These are phyloP conservation scores for Cinnamomum chago DNA, from an alignment of 164 flowering plant species.

Conservation along the genomic window DNA sequence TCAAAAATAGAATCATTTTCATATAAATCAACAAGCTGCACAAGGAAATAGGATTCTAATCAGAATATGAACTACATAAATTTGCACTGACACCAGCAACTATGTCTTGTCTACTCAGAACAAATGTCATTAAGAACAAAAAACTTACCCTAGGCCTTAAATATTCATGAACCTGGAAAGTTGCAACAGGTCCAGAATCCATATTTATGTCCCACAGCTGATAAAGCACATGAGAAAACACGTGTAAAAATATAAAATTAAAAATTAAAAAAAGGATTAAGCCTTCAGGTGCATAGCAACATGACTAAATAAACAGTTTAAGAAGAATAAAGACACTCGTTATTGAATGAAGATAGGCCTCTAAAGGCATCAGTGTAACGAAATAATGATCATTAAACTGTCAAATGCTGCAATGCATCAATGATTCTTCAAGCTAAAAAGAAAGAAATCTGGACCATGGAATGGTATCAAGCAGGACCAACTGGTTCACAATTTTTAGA, in stretches of 20 bases:
- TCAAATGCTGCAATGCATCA: background rate
- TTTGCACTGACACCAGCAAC: background rate
- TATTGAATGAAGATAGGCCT: background rate
- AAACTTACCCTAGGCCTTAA: constrained; percentile 84
- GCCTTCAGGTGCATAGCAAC: too few species aligned
- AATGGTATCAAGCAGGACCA: too few species aligned
- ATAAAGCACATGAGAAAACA: background rate
- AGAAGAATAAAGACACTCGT: background rate
- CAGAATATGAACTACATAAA: background rate
- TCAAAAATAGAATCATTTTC: constrained; percentile 98
- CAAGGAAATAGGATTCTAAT: constrained; percentile 10
- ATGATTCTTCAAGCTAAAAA: too few species aligned
- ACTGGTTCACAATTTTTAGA: too few species aligned
- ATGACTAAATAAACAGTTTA: too few species aligned
- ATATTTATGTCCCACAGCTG: constrained; percentile 99
- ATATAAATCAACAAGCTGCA: constrained; percentile 88
- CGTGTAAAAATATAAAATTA: too few species aligned
- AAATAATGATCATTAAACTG: background rate
- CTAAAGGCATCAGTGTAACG: background rate
- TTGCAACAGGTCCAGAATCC: constrained; percentile 97
- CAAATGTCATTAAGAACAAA: background rate
- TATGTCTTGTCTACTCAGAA: background rate
- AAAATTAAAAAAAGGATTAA: too few species aligned
- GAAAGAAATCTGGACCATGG: too few species aligned
- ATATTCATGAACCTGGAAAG: constrained; percentile 95